Evolutionary conservation across 176 grass and related monocot genomes (phyloP).

Genomic region (Oryza glaberrima): DNA sequence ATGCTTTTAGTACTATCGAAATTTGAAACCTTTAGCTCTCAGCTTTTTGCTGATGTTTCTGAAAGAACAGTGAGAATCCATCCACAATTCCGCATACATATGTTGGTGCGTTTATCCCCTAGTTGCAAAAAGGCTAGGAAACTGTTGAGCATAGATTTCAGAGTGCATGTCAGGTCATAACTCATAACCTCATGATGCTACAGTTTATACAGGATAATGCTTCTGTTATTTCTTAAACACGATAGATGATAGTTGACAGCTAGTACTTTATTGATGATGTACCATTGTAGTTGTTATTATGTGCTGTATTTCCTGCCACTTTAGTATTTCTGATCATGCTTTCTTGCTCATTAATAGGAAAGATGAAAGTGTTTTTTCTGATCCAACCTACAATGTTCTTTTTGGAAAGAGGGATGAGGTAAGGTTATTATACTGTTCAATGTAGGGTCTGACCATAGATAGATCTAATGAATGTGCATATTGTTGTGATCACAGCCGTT

Average conservation of each 20-base stretch:
- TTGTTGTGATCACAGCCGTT: constrained; percentile 64
- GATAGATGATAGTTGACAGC: background rate
- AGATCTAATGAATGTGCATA: constrained; percentile 18
- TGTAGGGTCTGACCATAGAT: constrained; percentile 20
- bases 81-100: background rate
- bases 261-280: constrained; percentile 25
- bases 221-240: constrained; percentile 15
- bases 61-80: background rate
- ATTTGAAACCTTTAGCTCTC: constrained; percentile 4
- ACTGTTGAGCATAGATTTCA: background rate
- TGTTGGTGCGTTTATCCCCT: background rate
- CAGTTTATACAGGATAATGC: constrained; percentile 12
- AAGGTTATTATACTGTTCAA: constrained; percentile 10
- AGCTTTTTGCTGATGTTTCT: background rate
- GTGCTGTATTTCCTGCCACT: background rate
- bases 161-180: background rate
- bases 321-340: constrained; percentile 7
- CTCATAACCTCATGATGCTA: background rate
- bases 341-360: constrained; percentile 55
- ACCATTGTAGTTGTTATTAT: background rate
- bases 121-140: background rate
- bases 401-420: constrained; percentile 99
- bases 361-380: constrained; percentile 84
- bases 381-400: constrained; percentile 84
- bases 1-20: background rate